These are phyloP conservation scores for Diplocarpon rosae DNA, from an alignment of 2,329 filamentous ascomycete species.

Conservation along the genomic window DNA sequence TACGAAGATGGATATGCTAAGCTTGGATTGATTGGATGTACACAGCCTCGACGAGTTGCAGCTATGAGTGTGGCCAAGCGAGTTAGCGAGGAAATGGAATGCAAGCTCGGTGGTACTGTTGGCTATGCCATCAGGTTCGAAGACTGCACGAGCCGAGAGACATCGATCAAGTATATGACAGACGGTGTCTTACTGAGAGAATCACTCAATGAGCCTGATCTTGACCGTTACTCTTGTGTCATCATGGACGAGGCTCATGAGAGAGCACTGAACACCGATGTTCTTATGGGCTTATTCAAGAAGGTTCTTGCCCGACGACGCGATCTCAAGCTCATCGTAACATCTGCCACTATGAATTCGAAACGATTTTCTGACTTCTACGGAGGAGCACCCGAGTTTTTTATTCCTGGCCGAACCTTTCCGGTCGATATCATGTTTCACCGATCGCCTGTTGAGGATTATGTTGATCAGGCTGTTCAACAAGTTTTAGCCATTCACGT, in stretches of 20 bases:
- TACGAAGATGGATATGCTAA: conserved; percentile 91
- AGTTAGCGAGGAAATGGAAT: conserved; percentile 97
- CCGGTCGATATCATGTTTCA: conserved; percentile 96
- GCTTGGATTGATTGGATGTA: conserved; percentile 86
- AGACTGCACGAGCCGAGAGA: conserved; percentile 93
- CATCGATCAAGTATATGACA: conserved; percentile 98
- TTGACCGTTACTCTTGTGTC: conserved; percentile 94
- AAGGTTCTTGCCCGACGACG: conserved; percentile 84
- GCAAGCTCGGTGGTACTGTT: conserved; percentile 74
- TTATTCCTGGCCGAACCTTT: conserved; percentile 91
- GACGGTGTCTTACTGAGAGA: conserved; percentile 91
- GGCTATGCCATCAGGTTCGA: conserved; percentile 98
- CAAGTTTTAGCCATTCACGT: conserved; percentile 94
- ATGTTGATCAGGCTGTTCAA: conserved; percentile 93
- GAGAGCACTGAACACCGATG: conserved; percentile 89
- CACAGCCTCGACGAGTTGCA: conserved; percentile 88
- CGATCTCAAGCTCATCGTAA: conserved; percentile 93
- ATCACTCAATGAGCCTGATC: conserved; percentile 80
- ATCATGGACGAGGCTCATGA: conserved; percentile 99
- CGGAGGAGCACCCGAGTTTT: conserved; percentile 90
- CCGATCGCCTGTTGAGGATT: conserved; percentile 89
- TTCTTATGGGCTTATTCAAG: conserved; percentile 94
- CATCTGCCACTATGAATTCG: conserved; percentile 96
- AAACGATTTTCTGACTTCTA: conserved; percentile 95
- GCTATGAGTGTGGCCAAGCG: conserved; percentile 99